These are phyloP conservation scores for Papiliotrema terrestris DNA, from an alignment of 1,284 basidiomycete species.

Conservation along the genomic window DNA sequence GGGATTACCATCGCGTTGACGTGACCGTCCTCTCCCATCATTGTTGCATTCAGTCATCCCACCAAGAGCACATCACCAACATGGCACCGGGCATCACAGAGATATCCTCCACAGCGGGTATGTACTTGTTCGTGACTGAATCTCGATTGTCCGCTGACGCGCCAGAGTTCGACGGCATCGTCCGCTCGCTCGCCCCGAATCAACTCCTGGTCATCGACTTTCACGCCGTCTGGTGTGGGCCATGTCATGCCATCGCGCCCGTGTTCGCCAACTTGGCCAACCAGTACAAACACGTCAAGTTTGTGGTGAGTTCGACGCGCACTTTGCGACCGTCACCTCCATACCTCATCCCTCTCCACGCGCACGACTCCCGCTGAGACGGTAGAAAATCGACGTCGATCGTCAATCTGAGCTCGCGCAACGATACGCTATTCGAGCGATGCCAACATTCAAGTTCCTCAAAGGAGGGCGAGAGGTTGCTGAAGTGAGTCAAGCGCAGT, in stretches of 20 bases:
- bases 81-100: constrained; percentile 5
- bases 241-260: constrained; percentile 48
- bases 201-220: constrained; percentile 45
- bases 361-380: constrained; percentile 1
- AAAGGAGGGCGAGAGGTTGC: constrained; percentile 48
- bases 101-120: constrained; percentile 2
- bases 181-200: constrained; percentile 23
- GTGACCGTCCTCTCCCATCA: background rate
- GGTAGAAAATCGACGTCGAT: constrained; percentile 53
- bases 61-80: background rate
- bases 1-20: background rate
- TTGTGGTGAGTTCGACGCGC: constrained; percentile 37
- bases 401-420: constrained; percentile 44
- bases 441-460: constrained; percentile 54
- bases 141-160: background rate
- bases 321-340: too few species aligned
- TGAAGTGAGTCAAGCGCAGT: constrained; percentile 30
- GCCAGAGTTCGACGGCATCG: constrained; percentile 41
- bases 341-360: too few species aligned
- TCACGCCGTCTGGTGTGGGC: constrained; percentile 46
- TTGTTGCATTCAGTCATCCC: background rate
- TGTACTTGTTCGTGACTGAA: background rate
- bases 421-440: constrained; percentile 48
- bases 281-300: constrained; percentile 41
- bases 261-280: constrained; percentile 37